Evolutionary conservation across 2,329 filamentous ascomycete species (phyloP), one percentile per base, ranked within the genome.

Genomic region (Cryoendolithus antarcticus): DNA sequence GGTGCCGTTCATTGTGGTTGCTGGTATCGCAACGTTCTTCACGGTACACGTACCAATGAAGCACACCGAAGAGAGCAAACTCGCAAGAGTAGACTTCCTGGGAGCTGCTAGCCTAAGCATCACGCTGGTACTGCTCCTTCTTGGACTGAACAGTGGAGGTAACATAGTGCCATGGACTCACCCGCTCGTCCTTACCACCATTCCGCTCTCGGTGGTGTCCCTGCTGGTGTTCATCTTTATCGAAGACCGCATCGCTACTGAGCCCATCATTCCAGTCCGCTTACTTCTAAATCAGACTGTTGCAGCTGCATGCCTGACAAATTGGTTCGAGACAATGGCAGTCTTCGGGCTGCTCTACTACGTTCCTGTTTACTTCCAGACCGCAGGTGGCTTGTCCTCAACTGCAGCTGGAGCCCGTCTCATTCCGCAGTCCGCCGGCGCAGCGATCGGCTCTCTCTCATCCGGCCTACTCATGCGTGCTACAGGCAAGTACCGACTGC

Each of bases 101-200:
- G 85, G 86, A 15, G 76, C 80, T 2, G 67, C 80, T 12, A 67
- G 70, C 1, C 64, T 91, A 9, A 77, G 83, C 11, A 59, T 72
- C 1, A 78, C 79, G 29, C 67, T 91, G 9, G 75, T 89, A 0
- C 62, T 88, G 5, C 64, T 93, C 1, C 71, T 93, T 1, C 63
- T 89, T 2, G 84, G 84, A 2, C 70, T 93, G 35, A 91, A 88
- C 56, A 77, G 82, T 0, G 86, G 86, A 10, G 85, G 86, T 2
- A 93, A 89, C 51, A 62, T 86, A 19, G 77, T 93, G 0, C 80
- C 85, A 0, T 94, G 86, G 86, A 73, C 69, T 0, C 82, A 91
- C 51, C 85, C 85, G 0, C 65, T 93, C 5, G 80, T 89, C 2
- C 65, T 88, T 31, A 72, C 72, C 1, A 76, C 77, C 0, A 66